phyloP scores from a whole-genome alignment of 805 yeast species.

The Candida stauntonica region DNA sequence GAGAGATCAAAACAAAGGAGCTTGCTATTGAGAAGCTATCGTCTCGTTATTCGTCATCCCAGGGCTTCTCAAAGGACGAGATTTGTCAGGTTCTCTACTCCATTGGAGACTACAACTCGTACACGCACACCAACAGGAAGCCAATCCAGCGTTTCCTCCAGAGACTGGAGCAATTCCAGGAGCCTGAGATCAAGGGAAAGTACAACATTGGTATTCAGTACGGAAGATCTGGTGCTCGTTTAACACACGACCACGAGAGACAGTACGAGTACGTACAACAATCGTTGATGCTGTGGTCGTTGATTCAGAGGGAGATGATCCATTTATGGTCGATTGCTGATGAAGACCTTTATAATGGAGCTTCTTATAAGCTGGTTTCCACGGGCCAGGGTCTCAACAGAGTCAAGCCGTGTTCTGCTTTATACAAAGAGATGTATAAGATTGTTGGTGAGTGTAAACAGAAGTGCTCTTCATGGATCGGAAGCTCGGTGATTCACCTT shows the following conservation, averaged over 20 bases:
- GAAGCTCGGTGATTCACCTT: conserved; percentile 72
- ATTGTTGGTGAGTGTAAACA: conserved; percentile 62
- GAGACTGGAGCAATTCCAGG: conserved; percentile 44
- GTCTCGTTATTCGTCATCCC: conserved; percentile 44
- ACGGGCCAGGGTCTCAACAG: conserved; percentile 84
- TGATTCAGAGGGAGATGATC: conserved; percentile 74
- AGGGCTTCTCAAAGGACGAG: conserved; percentile 50
- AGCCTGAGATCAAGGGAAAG: conserved; percentile 36
- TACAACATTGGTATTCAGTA: conserved; percentile 58
- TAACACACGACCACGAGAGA: conserved; percentile 68
- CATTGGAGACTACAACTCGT: conserved; percentile 74
- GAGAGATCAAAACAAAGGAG: conserved; percentile 63
- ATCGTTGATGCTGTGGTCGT: conserved; percentile 70
- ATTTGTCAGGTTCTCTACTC: conserved; percentile 72
- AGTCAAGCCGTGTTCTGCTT: conserved; percentile 66
- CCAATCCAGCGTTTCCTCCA: conserved; percentile 63
- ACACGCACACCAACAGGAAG: conserved; percentile 59
- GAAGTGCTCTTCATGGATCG: conserved; percentile 67
- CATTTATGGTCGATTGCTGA: conserved; percentile 76
- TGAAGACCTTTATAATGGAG: conserved; percentile 56
- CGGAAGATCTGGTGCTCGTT: conserved; percentile 65
- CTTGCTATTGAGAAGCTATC: conserved; percentile 58
- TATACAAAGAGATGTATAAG: conserved; percentile 66
- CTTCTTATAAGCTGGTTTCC: conserved; percentile 52
- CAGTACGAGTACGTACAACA: conserved; percentile 75